These are phyloP conservation scores for Metschnikowia matae DNA, from an alignment of 805 yeast species.

Conservation along the genomic window DNA sequence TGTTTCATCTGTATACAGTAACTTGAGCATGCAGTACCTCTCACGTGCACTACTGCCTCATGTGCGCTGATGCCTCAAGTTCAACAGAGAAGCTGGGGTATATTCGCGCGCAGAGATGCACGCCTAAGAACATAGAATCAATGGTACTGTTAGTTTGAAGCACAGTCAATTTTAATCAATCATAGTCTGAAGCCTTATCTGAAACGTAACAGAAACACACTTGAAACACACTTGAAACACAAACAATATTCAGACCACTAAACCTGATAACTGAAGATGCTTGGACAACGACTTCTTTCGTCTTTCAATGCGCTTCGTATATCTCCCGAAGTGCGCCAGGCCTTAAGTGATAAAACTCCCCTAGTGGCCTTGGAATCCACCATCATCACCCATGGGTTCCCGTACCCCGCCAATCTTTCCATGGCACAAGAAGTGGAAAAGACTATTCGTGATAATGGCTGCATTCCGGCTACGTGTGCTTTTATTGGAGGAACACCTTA, in stretches of 20 bases:
- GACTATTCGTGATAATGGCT: constrained; percentile 57
- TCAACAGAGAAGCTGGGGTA: constrained; percentile 1
- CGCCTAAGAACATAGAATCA: no score
- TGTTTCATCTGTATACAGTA: no score
- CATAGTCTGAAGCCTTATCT: background rate
- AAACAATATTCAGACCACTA: no score
- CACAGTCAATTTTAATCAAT: background rate
- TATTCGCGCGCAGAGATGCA: constrained; percentile 2
- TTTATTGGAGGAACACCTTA: constrained; percentile 66
- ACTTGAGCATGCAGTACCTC: no score
- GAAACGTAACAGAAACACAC: background rate
- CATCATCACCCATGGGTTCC: constrained; percentile 85
- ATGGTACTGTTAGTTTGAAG: no score
- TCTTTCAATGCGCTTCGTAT: constrained; percentile 17
- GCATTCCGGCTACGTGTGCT: constrained; percentile 81
- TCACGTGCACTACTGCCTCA: no score
- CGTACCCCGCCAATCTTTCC: constrained; percentile 67
- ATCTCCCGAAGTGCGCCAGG: constrained; percentile 58
- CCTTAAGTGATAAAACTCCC: constrained; percentile 53
- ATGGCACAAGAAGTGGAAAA: constrained; percentile 71
- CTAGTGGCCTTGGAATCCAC: constrained; percentile 84
- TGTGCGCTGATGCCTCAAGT: no score
- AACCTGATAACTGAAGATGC: background rate
- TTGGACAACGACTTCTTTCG: background rate
- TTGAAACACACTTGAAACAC: no score